phyloP scores from a whole-genome alignment of 371 early-diverging fungal species.

The Mucor irregularis region DNA sequence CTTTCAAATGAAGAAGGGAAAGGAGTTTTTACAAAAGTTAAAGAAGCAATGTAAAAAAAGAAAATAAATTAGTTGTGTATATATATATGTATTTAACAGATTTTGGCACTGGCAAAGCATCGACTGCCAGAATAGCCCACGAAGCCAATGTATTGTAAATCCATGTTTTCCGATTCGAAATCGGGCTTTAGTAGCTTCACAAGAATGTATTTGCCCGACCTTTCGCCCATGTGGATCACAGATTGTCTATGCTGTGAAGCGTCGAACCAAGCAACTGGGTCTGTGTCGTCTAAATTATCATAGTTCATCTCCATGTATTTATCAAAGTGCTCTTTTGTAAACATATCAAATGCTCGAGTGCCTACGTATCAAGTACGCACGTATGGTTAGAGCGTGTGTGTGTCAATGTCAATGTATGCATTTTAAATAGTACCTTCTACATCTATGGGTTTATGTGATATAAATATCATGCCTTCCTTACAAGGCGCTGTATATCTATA shows the following conservation, averaged over 20 bases:
- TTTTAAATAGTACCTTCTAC: constrained; percentile 18
- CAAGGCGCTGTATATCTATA: constrained; percentile 7
- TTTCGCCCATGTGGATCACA: constrained; percentile 8
- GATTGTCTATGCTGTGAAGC: neutral
- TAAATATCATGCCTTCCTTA: constrained; percentile 20
- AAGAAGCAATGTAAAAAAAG: constrained; percentile 11
- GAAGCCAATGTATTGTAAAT: constrained; percentile 24
- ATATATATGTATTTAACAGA: neutral
- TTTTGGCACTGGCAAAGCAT: constrained; percentile 10
- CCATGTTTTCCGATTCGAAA: constrained; percentile 11
- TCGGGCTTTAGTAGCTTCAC: constrained; percentile 15
- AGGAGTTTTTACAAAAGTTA: constrained; percentile 8
- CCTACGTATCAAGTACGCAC: neutral
- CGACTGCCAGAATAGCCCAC: constrained; percentile 19
- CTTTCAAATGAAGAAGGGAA: constrained; percentile 14
- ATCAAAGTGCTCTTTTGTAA: constrained; percentile 13
- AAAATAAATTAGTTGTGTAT: neutral
- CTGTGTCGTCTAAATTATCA: neutral
- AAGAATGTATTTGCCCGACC: constrained; percentile 19
- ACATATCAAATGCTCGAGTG: constrained; percentile 14
- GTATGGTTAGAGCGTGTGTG: constrained; percentile 8
- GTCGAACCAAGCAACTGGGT: constrained; percentile 17
- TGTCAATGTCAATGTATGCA: neutral
- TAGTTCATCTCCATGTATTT: neutral
- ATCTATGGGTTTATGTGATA: constrained; percentile 18